Evolutionary conservation across 495 filamentous ascomycete genomes (phyloP).

Genomic region (Haplographium delicatum): DNA sequence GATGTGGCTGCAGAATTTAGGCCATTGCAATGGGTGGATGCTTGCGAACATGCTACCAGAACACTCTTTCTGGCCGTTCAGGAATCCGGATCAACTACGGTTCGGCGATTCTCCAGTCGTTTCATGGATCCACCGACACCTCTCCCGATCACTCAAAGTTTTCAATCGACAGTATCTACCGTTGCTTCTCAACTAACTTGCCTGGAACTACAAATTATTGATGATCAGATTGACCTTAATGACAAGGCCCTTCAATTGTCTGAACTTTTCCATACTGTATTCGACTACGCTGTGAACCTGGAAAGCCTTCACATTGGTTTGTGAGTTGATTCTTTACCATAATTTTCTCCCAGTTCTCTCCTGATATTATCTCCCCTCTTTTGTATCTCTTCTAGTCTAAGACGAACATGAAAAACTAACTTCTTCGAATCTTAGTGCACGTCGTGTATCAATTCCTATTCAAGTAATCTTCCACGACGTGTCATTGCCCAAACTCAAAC

Average conservation of each 20-base stretch:
- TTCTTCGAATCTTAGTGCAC: constrained; percentile 26
- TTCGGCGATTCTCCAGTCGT: constrained; percentile 53
- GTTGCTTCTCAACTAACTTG: constrained; percentile 53
- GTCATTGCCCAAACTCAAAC: constrained; percentile 54
- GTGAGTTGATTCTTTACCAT: not conserved
- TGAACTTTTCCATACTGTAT: constrained; percentile 41
- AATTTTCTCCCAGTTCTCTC: not conserved
- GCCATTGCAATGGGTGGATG: constrained; percentile 47
- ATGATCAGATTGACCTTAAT: constrained; percentile 45
- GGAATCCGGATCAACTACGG: constrained; percentile 46
- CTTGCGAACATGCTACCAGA: constrained; percentile 56
- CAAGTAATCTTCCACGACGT: constrained; percentile 57
- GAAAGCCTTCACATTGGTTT: constrained; percentile 65
- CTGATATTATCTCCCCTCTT: not conserved
- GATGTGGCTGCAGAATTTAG: constrained; percentile 7
- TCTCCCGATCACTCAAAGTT: constrained; percentile 41
- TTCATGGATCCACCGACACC: constrained; percentile 59
- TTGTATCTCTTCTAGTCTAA: too few species aligned
- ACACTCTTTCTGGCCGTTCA: constrained; percentile 54
- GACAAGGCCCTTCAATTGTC: constrained; percentile 51
- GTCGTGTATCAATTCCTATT: constrained; percentile 42
- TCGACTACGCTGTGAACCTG: constrained; percentile 53
- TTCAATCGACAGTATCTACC: constrained; percentile 41
- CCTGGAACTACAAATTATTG: constrained; percentile 55
- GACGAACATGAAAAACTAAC: not conserved